phyloP scores from a whole-genome alignment of 2,329 filamentous ascomycete genomes.

The Colletotrichum abscissum region DNA sequence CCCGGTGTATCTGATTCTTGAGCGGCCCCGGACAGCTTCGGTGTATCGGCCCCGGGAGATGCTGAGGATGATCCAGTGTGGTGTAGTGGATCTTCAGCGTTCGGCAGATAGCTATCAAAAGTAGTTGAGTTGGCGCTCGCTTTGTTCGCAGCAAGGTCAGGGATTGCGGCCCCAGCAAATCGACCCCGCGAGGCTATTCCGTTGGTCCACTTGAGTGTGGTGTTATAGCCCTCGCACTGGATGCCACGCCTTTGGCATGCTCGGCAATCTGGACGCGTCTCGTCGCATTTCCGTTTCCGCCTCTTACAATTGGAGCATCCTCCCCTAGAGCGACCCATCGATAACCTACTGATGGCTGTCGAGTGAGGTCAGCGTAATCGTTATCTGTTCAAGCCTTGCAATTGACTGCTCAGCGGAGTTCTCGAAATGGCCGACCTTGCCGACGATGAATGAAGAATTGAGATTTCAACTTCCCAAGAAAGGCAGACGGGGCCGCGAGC shows the following conservation, averaged over 20 bases:
- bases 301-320: conserved; percentile 36
- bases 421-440: background rate
- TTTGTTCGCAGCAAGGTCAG: background rate
- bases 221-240: conserved; percentile 35
- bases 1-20: background rate
- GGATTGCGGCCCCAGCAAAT: conserved; percentile 26
- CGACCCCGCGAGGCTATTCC: conserved; percentile 33
- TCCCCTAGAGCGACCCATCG: conserved; percentile 34
- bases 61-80: background rate
- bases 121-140: background rate
- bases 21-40: background rate
- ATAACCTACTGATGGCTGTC: background rate
- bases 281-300: conserved; percentile 37
- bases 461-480: background rate
- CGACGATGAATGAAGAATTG: background rate
- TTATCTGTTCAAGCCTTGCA: background rate
- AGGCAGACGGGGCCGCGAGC: conserved; percentile 12
- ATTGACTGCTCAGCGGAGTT: background rate
- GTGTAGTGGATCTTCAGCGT: background rate
- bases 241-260: conserved; percentile 30
- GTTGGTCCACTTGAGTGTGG: conserved; percentile 35
- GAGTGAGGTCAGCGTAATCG: too few species aligned
- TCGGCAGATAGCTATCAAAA: background rate
- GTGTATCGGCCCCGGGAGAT: background rate
- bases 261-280: conserved; percentile 34